These are phyloP conservation scores for Anthracocystis setariae DNA, from an alignment of 1,284 basidiomycete species.

Conservation along the genomic window DNA sequence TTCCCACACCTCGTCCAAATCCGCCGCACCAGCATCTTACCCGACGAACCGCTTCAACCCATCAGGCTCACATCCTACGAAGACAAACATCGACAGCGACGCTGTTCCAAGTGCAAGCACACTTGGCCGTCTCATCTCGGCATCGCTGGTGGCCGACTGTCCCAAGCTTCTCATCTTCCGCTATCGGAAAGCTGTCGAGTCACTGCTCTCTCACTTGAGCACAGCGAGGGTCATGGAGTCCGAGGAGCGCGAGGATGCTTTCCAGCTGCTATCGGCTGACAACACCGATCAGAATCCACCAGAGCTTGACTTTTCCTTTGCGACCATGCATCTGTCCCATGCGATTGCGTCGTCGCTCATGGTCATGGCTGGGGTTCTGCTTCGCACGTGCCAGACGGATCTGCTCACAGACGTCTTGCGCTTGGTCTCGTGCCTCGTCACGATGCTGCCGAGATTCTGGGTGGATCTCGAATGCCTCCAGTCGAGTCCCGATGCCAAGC, in stretches of 20 bases:
- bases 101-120: conserved; percentile 11
- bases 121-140: conserved; percentile 43
- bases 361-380: conserved; percentile 38
- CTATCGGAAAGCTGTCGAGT: conserved; percentile 32
- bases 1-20: conserved; percentile 16
- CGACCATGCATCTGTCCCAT: conserved; percentile 35
- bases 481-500: conserved; percentile 12
- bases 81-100: background rate
- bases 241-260: conserved; percentile 32
- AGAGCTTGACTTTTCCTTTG: conserved; percentile 35
- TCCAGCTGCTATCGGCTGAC: conserved; percentile 15
- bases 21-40: conserved; percentile 18
- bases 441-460: conserved; percentile 32
- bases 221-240: conserved; percentile 31
- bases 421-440: conserved; percentile 25
- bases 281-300: conserved; percentile 6
- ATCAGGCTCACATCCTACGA: conserved; percentile 20
- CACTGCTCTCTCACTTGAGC: conserved; percentile 26
- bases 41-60: conserved; percentile 39
- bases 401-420: conserved; percentile 41
- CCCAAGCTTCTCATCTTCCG: conserved; percentile 24
- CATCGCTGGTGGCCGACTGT: conserved; percentile 22
- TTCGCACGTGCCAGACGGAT: conserved; percentile 42
- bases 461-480: conserved; percentile 34
- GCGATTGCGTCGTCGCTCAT: conserved; percentile 41